Evolutionary conservation across 1,139 yeast genomes (phyloP).

Genomic region (Yamadazyma conglobata): DNA sequence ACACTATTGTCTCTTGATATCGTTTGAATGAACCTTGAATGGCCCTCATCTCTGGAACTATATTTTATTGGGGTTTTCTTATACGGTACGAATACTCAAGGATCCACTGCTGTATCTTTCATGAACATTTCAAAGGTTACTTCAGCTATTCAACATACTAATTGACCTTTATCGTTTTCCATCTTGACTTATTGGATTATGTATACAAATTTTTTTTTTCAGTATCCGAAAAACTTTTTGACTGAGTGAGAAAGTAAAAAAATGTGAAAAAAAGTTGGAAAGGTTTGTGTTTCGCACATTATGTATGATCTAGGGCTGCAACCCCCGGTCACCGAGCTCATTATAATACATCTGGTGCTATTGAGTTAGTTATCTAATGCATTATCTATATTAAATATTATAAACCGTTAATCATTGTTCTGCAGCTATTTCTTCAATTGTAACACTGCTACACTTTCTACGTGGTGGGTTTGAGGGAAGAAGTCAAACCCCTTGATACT

Average conservation of each 20-base stretch:
- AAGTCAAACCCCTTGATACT: slow-evolving; percentile 92
- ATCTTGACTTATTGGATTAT: slow-evolving; percentile 50
- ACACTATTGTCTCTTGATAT: too few relatives aligned
- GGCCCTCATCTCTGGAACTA: too few relatives aligned
- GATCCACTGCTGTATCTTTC: too few relatives aligned
- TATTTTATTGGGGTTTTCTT: too few relatives aligned
- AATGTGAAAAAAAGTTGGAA: slow-evolving; percentile 2
- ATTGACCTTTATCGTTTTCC: slow-evolving; percentile 99
- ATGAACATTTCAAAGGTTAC: too few relatives aligned
- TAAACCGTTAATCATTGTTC: background rate
- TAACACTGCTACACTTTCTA: slow-evolving; percentile 90
- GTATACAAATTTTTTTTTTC: slow-evolving; percentile 21
- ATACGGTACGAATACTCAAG: too few relatives aligned
- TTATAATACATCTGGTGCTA: too few relatives aligned
- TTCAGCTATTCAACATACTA: slow-evolving; percentile 76
- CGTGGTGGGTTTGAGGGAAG: slow-evolving; percentile 98
- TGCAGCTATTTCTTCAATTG: too few relatives aligned
- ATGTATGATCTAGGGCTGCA: slow-evolving; percentile 10
- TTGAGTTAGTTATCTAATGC: too few relatives aligned
- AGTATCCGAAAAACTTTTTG: slow-evolving; percentile 11
- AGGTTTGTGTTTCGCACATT: slow-evolving; percentile 9
- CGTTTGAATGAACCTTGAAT: too few relatives aligned
- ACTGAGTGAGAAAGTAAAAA: too few relatives aligned
- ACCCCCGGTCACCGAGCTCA: slow-evolving; percentile 12
- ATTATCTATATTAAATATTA: too few relatives aligned